Base-by-base conservation (phyloP, 768 basidiomycete species). In the Phaffia tasmanica region DNA sequence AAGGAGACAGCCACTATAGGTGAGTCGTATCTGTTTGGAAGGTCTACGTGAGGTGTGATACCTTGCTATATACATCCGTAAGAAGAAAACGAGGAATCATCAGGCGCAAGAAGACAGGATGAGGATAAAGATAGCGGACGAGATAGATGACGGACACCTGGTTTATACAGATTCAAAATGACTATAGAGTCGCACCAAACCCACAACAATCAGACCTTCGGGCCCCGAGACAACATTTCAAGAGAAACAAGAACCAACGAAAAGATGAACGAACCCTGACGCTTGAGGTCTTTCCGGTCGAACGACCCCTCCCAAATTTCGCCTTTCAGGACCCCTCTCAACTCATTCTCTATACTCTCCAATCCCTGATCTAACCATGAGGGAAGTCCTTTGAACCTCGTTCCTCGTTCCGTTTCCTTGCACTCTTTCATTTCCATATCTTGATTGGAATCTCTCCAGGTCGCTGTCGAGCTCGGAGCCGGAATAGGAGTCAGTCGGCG, bases 1-100 rank as follows among this genome's bases (percentile, higher is more conserved):
- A 98, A 79, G 71, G 88, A 92, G 62, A 94, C 82, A 11, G 89
- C 89, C 27, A 97, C 79, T 62, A 98, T 93, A 1, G 89, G 91
- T 73, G 94, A 89, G 8, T 83, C 89, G 72, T 87, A 98, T 18
- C 93, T 83, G 30, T 80, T 78, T 3, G 89, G 81, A 27, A 98
- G 80, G 73, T 98, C 93, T 53, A 98, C 82, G 71, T 97, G 93
- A 0, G 89, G 82, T 0, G 84, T 79, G 70, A 98, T 97, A 15
- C 93, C 93, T 74, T 91, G 32, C 66, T 67, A 61, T 19, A 9
- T 23, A 46, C 21, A n/a, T 1, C 1, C 54, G 23, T 16, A 0
- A 23, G 21, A 2, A 47, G 25, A 35, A 5, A 83, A 7, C 93
- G 92, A 0, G 90, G 88, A 27, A 78, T 78, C 73, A 95, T 94